Base-by-base conservation (phyloP, 805 yeast genomes). In the Sungouiella thailandica region DNA sequence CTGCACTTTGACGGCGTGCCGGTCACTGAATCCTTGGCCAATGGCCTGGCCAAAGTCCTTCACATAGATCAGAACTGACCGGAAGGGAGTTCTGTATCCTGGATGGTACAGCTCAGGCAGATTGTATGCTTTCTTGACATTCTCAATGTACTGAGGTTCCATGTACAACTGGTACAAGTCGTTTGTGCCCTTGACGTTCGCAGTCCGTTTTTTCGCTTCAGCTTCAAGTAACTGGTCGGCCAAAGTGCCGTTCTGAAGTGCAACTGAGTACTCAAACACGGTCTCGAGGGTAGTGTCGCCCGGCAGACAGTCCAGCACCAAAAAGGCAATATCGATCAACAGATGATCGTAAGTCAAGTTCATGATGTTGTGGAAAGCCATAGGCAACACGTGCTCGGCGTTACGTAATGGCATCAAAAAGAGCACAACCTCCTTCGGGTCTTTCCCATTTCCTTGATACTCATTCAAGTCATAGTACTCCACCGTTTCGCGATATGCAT, bases 331-430 rank as follows among this genome's bases (percentile, higher is more conserved):
- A 59, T 86, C 95, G 34, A 86, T 80, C 42, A 84, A 61, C 16
- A 74, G 70, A 53, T 87, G 96, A 35, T 84, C 87, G 53, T 86
- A 86, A 1, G 94, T 84, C 58, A 86, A 64, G 56, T 86, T 85
- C 90, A 83, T 83, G 58, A 86, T 62, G 58, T 86, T 84, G 50
- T 80, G 80, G 62, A 87, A 85, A 70, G 88, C 86, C 66, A 85
- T 66, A 9, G 93, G 88, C 41, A 86, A 60, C 14, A 83, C 89
- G 18, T 72, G 66, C 47, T 76, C 83, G 0, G 95, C 94, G 50
- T 86, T 81, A 57, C 94, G 68, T 40, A 86, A 61, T 7, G 96
- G 96, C 50, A 86, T 72, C 40, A 81, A 68, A 32, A 87, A 60
- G 36, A 86, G 60, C 10, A 86, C 77, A 30, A 78, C 73, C 42